Base-by-base conservation (phyloP, 1,139 yeast species). In the Geotrichum candidum region DNA sequence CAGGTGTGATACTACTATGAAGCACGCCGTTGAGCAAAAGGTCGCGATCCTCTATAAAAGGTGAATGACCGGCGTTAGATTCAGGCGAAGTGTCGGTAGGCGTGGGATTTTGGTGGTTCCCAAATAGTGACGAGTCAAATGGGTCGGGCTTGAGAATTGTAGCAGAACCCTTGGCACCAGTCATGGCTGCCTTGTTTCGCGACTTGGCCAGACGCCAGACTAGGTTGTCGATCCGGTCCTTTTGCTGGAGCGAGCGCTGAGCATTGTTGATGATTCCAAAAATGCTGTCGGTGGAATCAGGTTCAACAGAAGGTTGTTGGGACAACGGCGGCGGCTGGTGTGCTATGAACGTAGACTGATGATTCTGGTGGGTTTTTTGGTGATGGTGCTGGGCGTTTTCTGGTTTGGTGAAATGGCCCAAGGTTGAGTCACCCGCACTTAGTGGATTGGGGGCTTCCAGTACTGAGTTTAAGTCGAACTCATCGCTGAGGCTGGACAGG, bases 181-280 rank as follows among this genome's bases (percentile, higher is more conserved):
- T 15, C 1, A 33, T 9, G 41, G n/a, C 57, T 51, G 31, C 59
- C 61, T 13, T 64, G 59, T 15, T 33, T 33, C 46, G 35, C 2
- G 57, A 54, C 15, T 22, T 61, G 50, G 63, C 65, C 66, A 66
- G 64, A 54, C 71, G 64, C 61, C 67, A 64, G 35, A 63, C 58
- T 46, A 68, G 61, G 61, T 69, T 69, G 60, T 66, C 67, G 38
- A 65, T 55, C 7, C 72, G 65, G 35, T 67, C 67, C 31, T 65
- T 64, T 23, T 61, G 56, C 29, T 64, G 64, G 46, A 68, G 63
- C 35, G 62, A 63, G 55, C 59, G 55, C 60, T 69, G 73, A 23
- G 72, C 73, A 57, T 69, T 70, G 6, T 67, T 61, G 58, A 70
- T 64, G 58, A 70, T 67, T 29, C 53, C 53, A 9, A 54, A 15